These are phyloP conservation scores for Purpureocillium lavendulum DNA, from an alignment of 2,329 filamentous ascomycete species.

Conservation along the genomic window DNA sequence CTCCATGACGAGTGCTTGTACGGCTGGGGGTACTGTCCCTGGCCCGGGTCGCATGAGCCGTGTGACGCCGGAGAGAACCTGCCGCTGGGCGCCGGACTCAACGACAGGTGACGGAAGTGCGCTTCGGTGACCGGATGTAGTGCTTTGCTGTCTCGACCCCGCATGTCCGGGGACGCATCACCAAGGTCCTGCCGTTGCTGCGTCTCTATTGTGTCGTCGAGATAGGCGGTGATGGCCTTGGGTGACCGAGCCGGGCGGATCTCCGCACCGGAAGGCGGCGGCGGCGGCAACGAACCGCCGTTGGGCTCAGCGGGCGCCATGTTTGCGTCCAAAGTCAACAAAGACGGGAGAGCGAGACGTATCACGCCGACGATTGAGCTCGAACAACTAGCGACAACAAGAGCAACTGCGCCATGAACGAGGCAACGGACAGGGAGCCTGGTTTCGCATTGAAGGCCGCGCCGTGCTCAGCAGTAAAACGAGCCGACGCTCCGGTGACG, in stretches of 20 bases:
- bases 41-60: conserved; percentile 3
- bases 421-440: background rate
- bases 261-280: background rate
- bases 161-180: no score
- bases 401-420: background rate
- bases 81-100: conserved; percentile 13
- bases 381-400: background rate
- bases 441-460: background rate
- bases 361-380: no score
- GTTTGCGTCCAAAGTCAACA: no score
- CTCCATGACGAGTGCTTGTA: conserved; percentile 12
- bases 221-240: background rate
- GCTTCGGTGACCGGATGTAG: conserved; percentile 1
- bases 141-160: conserved; percentile 1
- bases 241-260: conserved; percentile 1
- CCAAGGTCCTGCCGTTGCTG: no score
- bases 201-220: no score
- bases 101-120: conserved; percentile 8
- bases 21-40: background rate
- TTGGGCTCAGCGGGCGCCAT: no score
- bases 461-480: no score
- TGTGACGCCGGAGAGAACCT: conserved; percentile 9
- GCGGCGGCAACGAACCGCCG: background rate
- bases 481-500: no score
- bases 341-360: no score